phyloP scores from a whole-genome alignment of 2,329 filamentous ascomycete species.

The Aaosphaeria pasadenensis region DNA sequence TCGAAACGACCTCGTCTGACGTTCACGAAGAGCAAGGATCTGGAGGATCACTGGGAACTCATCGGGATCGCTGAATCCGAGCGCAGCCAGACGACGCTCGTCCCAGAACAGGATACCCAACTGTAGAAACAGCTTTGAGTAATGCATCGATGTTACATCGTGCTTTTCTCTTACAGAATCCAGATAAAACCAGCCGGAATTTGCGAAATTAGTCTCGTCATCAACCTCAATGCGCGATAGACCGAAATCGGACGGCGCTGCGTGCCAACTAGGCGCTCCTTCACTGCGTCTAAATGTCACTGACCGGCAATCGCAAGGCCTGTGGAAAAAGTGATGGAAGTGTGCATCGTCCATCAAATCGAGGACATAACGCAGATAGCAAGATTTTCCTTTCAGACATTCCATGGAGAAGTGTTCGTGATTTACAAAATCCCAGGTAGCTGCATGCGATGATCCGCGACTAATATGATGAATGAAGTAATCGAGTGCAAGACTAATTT shows the following conservation, averaged over 20 bases:
- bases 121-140: constrained; percentile 1
- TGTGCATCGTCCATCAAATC: background rate
- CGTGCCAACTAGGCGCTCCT: background rate
- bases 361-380: too few species aligned
- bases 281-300: background rate
- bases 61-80: constrained; percentile 1
- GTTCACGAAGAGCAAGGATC: background rate
- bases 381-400: too few species aligned
- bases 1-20: background rate
- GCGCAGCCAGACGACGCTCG: constrained; percentile 1
- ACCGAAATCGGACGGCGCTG: background rate
- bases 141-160: background rate
- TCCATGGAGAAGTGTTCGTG: too few species aligned
- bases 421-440: too few species aligned
- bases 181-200: constrained; percentile 1
- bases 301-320: background rate
- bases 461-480: constrained; percentile 1
- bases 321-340: background rate
- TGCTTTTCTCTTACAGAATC: background rate
- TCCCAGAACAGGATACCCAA: constrained; percentile 12
- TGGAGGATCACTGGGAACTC: background rate
- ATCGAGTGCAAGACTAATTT: constrained; percentile 5
- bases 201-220: background rate
- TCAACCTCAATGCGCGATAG: background rate
- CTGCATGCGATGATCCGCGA: background rate